These are phyloP conservation scores for Dioscorea alata DNA, from an alignment of 106 monocot genomes.

Conservation along the genomic window DNA sequence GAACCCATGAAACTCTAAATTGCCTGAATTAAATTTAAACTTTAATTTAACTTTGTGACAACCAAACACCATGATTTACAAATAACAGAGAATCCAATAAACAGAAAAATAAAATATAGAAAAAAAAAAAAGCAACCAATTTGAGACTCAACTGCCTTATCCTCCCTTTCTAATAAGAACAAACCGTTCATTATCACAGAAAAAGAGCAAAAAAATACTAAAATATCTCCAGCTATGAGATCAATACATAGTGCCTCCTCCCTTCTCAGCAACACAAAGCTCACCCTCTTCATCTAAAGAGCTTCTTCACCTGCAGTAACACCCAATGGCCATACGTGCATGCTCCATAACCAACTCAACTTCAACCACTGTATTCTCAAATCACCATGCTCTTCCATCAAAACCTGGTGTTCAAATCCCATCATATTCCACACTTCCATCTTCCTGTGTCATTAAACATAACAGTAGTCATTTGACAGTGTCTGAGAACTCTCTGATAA, in stretches of 20 bases:
- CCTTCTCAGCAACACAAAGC: background rate
- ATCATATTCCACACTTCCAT: background rate
- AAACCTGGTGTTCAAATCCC: constrained; percentile 17
- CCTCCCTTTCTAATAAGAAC: background rate
- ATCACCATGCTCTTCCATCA: constrained; percentile 12
- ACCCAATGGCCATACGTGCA: constrained; percentile 14
- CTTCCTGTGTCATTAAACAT: background rate
- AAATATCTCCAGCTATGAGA: constrained; percentile 1
- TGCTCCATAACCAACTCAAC: constrained; percentile 20
- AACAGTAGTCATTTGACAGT: background rate
- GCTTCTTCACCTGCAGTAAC: background rate
- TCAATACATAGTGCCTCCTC: background rate
- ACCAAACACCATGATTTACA: no score
- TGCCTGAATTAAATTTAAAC: no score
- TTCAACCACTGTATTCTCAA: constrained; percentile 16
- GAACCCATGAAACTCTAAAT: no score
- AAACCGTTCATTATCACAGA: background rate
- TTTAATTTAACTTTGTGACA: no score
- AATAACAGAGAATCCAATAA: no score
- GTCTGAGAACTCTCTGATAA: constrained; percentile 8
- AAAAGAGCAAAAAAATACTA: background rate
- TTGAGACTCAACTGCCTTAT: background rate
- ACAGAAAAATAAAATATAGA: background rate
- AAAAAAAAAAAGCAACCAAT: background rate
- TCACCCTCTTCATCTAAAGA: background rate